A percentile compares a stretch with the other conserved stretches of the same genome.
These are phyloP conservation scores for Oenanthe javanica DNA, from an alignment of 140 eudicot genomes.

Conservation along the genomic window DNA sequence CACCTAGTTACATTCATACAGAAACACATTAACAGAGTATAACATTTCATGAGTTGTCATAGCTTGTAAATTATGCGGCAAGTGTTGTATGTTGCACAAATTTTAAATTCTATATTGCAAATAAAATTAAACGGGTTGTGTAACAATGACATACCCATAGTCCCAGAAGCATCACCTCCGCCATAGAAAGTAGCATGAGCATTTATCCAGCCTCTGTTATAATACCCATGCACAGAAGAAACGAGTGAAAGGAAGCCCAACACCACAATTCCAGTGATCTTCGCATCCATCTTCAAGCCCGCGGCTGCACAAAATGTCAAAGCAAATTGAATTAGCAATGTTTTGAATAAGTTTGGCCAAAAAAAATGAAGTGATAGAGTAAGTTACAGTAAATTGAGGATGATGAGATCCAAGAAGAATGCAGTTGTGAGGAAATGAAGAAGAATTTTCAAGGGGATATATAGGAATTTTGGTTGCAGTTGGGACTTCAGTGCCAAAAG, in stretches of 20 bases:
- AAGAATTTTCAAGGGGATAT: not conserved
- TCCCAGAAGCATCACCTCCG: slow-evolving; percentile 82
- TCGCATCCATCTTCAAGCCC: slow-evolving; percentile 19
- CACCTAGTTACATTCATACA: slow-evolving; percentile 24
- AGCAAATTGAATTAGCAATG: not conserved
- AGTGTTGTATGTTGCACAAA: not conserved
- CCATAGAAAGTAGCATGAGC: slow-evolving; percentile 86
- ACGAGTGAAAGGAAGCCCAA: slow-evolving; percentile 31
- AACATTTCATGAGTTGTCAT: not conserved
- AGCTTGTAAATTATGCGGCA: not conserved
- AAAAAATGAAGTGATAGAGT: not conserved
- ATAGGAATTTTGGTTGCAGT: not conserved
- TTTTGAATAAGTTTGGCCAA: not conserved
- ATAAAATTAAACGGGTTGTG: not conserved
- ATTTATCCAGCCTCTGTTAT: slow-evolving; percentile 48
- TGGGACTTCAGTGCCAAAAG: not conserved
- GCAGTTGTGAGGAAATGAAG: slow-evolving; percentile 2
- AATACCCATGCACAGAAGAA: slow-evolving; percentile 42
- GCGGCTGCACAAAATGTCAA: slow-evolving; percentile 17
- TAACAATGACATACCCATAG: slow-evolving; percentile 47
- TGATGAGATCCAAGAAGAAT: not conserved
- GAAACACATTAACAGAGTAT: not conserved
- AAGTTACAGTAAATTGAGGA: not conserved
- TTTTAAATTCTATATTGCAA: not conserved
- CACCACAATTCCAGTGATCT: slow-evolving; percentile 15